These are phyloP conservation scores for Candida sp. DNA, from an alignment of 1,139 yeast genomes.

Conservation along the genomic window DNA sequence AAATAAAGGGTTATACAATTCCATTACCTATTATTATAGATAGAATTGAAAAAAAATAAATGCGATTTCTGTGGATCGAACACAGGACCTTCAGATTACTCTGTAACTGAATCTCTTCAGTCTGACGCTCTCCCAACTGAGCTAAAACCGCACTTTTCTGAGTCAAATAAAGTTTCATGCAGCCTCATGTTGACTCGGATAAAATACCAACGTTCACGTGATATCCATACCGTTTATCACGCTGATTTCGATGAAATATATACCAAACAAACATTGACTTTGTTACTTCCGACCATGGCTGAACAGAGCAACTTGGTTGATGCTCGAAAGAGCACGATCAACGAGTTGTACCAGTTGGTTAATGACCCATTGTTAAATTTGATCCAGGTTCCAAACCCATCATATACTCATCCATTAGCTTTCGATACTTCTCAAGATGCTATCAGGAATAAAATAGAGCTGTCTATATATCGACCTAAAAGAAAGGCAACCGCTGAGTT, in stretches of 20 bases:
- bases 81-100: slow-evolving; percentile 51
- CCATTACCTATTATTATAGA: no score
- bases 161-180: neutral
- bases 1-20: no score
- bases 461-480: slow-evolving; percentile 1
- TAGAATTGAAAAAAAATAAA: slow-evolving; percentile 11
- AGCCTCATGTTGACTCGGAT: neutral
- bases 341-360: slow-evolving; percentile 2
- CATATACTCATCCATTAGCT: neutral
- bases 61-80: slow-evolving; percentile 55
- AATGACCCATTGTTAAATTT: slow-evolving; percentile 2
- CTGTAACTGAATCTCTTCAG: slow-evolving; percentile 49
- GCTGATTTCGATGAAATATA: slow-evolving; percentile 1
- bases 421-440: neutral
- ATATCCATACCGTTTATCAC: slow-evolving; percentile 12
- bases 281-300: neutral
- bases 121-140: slow-evolving; percentile 92
- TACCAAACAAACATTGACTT: neutral
- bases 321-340: neutral
- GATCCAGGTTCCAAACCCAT: neutral
- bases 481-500: neutral
- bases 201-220: slow-evolving; percentile 6
- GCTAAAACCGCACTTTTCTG: slow-evolving; percentile 56
- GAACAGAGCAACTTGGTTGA: neutral
- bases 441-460: slow-evolving; percentile 1